Conservation (phyloP, 495 filamentous ascomycete genomes). For the Tuber umbilicatum region DNA sequence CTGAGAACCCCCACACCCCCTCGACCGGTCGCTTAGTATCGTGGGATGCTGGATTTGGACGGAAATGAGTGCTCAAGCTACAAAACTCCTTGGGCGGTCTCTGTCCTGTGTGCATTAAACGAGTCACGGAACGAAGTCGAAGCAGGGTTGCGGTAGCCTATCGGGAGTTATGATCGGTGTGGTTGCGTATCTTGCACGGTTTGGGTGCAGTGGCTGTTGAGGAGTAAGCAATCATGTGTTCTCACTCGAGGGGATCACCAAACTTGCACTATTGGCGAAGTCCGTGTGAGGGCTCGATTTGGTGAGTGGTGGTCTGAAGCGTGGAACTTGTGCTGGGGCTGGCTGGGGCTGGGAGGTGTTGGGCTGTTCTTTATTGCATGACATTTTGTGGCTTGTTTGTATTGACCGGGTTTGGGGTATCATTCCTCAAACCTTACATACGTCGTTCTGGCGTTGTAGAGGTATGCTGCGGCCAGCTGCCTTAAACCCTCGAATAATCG, state of each 20-base stretch:
- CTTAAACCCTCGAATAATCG: too few species aligned
- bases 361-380: too few species aligned
- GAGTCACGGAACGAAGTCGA: not conserved
- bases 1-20: too few species aligned
- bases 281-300: not conserved
- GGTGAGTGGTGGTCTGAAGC: not conserved
- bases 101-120: not conserved
- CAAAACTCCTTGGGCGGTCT: not conserved
- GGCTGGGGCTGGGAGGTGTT: not conserved
- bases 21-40: too few species aligned
- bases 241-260: not conserved
- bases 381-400: too few species aligned
- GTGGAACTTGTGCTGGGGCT: not conserved
- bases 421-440: too few species aligned
- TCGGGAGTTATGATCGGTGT: not conserved
- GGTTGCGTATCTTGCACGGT: not conserved
- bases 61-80: not conserved
- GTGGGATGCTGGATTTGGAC: not conserved
- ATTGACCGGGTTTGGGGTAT: too few species aligned
- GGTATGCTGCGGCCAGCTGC: too few species aligned
- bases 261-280: not conserved
- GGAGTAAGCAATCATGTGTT: not conserved
- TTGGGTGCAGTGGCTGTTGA: not conserved
- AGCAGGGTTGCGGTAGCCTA: not conserved
- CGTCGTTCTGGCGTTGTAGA: too few species aligned